Base-by-base conservation (phyloP, 2,329 filamentous ascomycete species). In the Mycocentrospora acerina region DNA sequence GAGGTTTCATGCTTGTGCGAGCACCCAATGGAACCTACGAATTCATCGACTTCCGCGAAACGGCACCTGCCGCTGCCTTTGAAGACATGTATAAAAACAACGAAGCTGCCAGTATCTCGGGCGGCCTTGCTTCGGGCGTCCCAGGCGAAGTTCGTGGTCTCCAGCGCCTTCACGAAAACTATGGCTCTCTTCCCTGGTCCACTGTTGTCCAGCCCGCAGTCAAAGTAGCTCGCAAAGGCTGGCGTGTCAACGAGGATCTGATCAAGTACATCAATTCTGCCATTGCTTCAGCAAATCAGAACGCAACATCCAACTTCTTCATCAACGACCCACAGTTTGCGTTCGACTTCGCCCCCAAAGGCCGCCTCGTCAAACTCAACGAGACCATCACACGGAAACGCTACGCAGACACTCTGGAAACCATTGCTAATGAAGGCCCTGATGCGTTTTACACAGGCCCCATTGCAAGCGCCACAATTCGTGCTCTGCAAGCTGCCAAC, bases 11-110 rank as follows among this genome's bases (percentile, higher is more conserved):
- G 77, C 75, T 95, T 4, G 80, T 95, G 4, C 82, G 88, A 32
- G 76, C 81, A 24, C 71, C 80, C 12, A 74, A 88, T 42, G 89
- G 89, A n/a, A 73, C 74, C 13, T 94, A 90, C 60, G 89, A 95
- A 60, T 83, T 84, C 42, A 82, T 97, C 52, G 91, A 97, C 68
- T 97, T 95, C 60, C 78, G 91, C 31, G 91, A 97, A 66, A 82
- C 85, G 0, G 91, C 91, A 0, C 91, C 91, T 1, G 86, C 84
- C 0, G 86, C 88, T 0, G 87, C 90, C 0, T 83, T 77, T 49
- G 76, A 90, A 66, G 81, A 94, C 57, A 97, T 97, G 91, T 97
- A 85, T 65, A 76, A 80, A 41, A 81, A 82, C 37, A 85, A 93
- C 48, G 73, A 77, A 1, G 66, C 75, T 2, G 81, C 78, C 2